Evolutionary conservation across 257 asterid species (phyloP).

Genomic region (Scutellaria minor): DNA sequence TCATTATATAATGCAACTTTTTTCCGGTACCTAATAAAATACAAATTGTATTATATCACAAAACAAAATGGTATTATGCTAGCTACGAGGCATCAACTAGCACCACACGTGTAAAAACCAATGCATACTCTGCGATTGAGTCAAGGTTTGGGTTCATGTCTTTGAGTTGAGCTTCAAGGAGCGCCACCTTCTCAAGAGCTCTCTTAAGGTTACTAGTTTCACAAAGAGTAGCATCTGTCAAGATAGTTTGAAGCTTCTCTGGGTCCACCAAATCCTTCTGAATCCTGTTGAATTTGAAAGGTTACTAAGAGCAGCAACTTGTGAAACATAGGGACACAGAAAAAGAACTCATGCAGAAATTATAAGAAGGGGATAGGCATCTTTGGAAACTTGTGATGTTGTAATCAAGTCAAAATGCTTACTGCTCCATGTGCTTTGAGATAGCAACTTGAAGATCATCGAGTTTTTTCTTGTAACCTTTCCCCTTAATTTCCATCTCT

Average conservation of each 20-base stretch:
- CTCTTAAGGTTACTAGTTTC: slow-evolving; percentile 65
- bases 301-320: not conserved
- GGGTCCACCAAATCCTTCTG: slow-evolving; percentile 88
- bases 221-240: slow-evolving; percentile 65
- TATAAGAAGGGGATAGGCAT: not conserved
- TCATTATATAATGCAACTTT: slow-evolving; percentile 80
- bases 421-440: slow-evolving; percentile 91
- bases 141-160: slow-evolving; percentile 98
- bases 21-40: slow-evolving; percentile 66
- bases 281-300: slow-evolving; percentile 56
- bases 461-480: slow-evolving; percentile 78
- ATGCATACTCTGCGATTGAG: slow-evolving; percentile 85
- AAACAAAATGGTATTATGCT: slow-evolving; percentile 5
- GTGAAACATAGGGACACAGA: not conserved
- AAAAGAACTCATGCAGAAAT: not conserved
- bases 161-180: slow-evolving; percentile 90
- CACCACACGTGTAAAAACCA: not conserved
- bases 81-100: slow-evolving; percentile 16
- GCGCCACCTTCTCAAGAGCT: slow-evolving; percentile 85
- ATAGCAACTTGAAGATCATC: slow-evolving; percentile 74
- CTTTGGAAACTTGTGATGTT: slow-evolving; percentile 13
- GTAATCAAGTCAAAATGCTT: slow-evolving; percentile 39
- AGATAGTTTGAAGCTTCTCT: slow-evolving; percentile 73
- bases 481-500: slow-evolving; percentile 74
- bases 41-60: not conserved